Evolutionary conservation across 2,329 filamentous ascomycete species (phyloP).

Genomic region (Dactylonectria estremocensis): DNA sequence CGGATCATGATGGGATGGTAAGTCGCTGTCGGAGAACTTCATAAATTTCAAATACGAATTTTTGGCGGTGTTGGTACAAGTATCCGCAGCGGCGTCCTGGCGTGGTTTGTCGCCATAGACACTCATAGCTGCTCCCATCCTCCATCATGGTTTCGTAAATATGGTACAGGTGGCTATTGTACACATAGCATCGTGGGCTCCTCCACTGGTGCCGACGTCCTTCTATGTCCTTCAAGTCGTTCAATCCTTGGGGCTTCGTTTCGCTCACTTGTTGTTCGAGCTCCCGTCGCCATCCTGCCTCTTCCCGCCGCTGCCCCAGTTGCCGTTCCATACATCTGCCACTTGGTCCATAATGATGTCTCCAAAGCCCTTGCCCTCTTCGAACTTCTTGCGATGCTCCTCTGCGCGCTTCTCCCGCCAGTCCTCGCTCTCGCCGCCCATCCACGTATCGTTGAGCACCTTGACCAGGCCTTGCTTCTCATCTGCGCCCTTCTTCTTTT

Average conservation of each 20-base stretch:
- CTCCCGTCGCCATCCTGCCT: constrained; percentile 47
- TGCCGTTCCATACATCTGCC: constrained; percentile 65
- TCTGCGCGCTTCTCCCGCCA: constrained; percentile 68
- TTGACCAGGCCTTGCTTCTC: constrained; percentile 52
- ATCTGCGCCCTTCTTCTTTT: constrained; percentile 46
- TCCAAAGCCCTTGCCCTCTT: constrained; percentile 70
- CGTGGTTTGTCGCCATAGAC: not conserved
- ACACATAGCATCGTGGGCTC: constrained; percentile 11
- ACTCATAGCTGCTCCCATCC: not conserved
- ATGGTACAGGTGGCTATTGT: constrained; percentile 27
- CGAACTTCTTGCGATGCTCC: constrained; percentile 67
- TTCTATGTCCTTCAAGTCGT: constrained; percentile 3
- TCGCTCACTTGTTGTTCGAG: constrained; percentile 42
- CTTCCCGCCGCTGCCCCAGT: constrained; percentile 51
- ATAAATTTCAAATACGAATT: constrained; percentile 15
- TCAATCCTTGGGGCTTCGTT: not conserved
- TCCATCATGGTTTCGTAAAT: constrained; percentile 23
- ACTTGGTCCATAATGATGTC: constrained; percentile 72
- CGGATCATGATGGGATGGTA: not conserved
- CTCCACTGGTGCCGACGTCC: not conserved
- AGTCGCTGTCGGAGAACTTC: constrained; percentile 9
- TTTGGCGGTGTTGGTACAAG: constrained; percentile 7
- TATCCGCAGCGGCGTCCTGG: not conserved
- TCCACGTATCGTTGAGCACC: constrained; percentile 67
- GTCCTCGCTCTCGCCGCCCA: constrained; percentile 69